Percentiles rank a stretch among this genome's conserved stretches.
These are phyloP conservation scores for Escallonia herrerae DNA, from an alignment of 129 eudicot species.

Conservation along the genomic window DNA sequence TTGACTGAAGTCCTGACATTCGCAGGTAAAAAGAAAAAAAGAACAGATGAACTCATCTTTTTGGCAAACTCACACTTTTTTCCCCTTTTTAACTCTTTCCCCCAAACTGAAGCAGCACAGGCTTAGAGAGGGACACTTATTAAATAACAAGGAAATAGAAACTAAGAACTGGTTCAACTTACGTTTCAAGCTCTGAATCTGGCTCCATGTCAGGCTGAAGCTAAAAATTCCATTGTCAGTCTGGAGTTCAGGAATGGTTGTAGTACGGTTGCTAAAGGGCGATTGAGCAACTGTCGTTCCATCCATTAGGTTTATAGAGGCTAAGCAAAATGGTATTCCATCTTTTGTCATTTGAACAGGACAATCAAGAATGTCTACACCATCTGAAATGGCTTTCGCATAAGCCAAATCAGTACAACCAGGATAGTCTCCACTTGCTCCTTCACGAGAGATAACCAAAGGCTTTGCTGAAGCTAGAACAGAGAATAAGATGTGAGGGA, in stretches of 20 bases:
- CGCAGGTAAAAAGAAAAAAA: no score
- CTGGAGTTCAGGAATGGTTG: conserved; percentile 1
- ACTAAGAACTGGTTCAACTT: neutral
- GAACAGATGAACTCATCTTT: no score
- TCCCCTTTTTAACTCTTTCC: no score
- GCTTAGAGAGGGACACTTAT: no score
- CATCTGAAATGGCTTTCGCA: conserved; percentile 35
- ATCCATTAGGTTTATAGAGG: conserved; percentile 36
- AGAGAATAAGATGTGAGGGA: neutral
- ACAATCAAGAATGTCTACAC: conserved; percentile 46
- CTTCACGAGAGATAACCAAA: conserved; percentile 33
- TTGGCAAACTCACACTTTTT: no score
- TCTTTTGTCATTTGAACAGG: conserved; percentile 44
- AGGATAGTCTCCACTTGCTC: conserved; percentile 51
- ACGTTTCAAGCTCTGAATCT: conserved; percentile 8
- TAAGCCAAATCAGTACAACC: conserved; percentile 41
- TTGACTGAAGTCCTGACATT: no score
- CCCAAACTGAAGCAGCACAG: no score
- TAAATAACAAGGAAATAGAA: no score
- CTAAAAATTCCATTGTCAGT: neutral
- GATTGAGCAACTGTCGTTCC: conserved; percentile 23
- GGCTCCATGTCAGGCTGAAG: conserved; percentile 3
- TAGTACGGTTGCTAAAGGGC: neutral
- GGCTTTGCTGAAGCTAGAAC: conserved; percentile 25
- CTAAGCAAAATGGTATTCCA: conserved; percentile 41